A percentile compares a stretch with the other conserved stretches of the same genome.
Conservation (phyloP, 2,329 filamentous ascomycete species). For the Exophiala bonariae region DNA sequence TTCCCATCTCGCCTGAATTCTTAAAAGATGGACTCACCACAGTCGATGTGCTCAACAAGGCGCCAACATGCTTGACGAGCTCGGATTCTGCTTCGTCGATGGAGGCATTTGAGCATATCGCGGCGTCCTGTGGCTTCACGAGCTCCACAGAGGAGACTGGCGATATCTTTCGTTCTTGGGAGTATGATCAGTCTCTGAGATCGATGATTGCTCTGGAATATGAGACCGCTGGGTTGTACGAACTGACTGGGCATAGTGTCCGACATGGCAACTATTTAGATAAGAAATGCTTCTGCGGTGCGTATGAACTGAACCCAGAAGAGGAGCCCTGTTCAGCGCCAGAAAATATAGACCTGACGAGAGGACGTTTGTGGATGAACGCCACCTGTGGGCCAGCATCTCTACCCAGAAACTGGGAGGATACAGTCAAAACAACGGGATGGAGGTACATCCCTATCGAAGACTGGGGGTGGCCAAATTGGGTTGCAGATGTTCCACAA, state of each 20-base stretch:
- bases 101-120: constrained; percentile 32
- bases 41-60: constrained; percentile 27
- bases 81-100: constrained; percentile 24
- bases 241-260: constrained; percentile 26
- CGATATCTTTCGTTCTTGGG: constrained; percentile 32
- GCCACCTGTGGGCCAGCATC: constrained; percentile 32
- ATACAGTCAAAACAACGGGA: constrained; percentile 29
- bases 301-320: constrained; percentile 22
- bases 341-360: constrained; percentile 28
- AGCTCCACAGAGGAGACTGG: constrained; percentile 32
- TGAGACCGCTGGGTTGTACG: constrained; percentile 35
- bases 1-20: constrained; percentile 30
- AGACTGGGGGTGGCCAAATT: constrained; percentile 33
- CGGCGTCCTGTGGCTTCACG: constrained; percentile 35
- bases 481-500: constrained; percentile 28
- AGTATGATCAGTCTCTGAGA: constrained; percentile 29
- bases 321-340: constrained; percentile 26
- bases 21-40: constrained; percentile 30
- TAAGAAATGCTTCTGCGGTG: constrained; percentile 34
- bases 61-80: constrained; percentile 32
- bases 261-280: constrained; percentile 33
- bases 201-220: constrained; percentile 34
- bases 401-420: constrained; percentile 31
- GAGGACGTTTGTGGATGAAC: constrained; percentile 34
- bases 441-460: constrained; percentile 31